phyloP scores from a whole-genome alignment of 2,329 filamentous ascomycete species.

The Colletotrichum tropicicola region DNA sequence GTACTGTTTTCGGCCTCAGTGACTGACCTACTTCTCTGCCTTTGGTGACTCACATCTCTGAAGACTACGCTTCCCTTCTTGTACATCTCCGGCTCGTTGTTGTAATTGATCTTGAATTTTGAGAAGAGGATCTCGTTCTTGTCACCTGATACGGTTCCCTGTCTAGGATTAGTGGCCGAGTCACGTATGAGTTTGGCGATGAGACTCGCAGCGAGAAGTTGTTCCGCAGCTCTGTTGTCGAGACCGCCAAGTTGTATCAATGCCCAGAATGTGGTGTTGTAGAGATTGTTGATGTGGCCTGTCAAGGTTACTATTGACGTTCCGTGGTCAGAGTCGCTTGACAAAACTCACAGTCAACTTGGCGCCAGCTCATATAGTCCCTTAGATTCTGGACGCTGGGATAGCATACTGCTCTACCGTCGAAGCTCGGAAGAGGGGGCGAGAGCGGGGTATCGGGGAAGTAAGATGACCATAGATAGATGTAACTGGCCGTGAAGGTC shows the following conservation, averaged over 20 bases:
- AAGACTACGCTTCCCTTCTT: constrained; percentile 94
- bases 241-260: constrained; percentile 82
- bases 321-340: neutral
- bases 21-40: no score
- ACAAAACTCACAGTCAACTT: constrained; percentile 82
- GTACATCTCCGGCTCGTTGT: constrained; percentile 91
- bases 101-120: constrained; percentile 93
- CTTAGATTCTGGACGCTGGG: constrained; percentile 83
- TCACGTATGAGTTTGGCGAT: neutral
- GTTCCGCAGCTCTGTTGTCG: constrained; percentile 81
- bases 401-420: constrained; percentile 91
- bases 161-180: constrained; percentile 31
- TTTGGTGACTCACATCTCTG: constrained; percentile 69
- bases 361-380: constrained; percentile 97
- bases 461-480: constrained; percentile 79
- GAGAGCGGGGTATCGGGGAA: constrained; percentile 78
- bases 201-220: constrained; percentile 72
- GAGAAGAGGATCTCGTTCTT: constrained; percentile 98
- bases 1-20: constrained; percentile 60
- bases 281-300: constrained; percentile 98
- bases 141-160: constrained; percentile 86
- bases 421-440: constrained; percentile 85
- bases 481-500: constrained; percentile 92
- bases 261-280: constrained; percentile 97
- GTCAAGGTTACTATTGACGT: constrained; percentile 26